These are phyloP conservation scores for Saksenaea oblongispora DNA, from an alignment of 371 early-diverging fungal species.

Conservation along the genomic window DNA sequence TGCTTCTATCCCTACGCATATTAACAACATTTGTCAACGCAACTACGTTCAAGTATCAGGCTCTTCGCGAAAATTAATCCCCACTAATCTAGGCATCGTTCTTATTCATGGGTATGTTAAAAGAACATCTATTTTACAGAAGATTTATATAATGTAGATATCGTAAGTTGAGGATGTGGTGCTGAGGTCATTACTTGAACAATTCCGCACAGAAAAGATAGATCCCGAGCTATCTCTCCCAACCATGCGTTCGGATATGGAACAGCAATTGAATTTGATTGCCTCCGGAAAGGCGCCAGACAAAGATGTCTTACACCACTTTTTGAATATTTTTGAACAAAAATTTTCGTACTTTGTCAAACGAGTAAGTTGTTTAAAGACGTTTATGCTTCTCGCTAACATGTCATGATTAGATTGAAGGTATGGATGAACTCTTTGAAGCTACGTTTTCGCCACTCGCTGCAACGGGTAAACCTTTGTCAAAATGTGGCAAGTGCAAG, in stretches of 20 bases:
- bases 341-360: conserved; percentile 53
- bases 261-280: conserved; percentile 51
- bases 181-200: not conserved
- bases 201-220: conserved; percentile 40
- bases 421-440: conserved; percentile 59
- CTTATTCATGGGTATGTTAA: conserved; percentile 50
- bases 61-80: conserved; percentile 36
- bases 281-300: conserved; percentile 47
- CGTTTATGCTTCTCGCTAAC: not conserved
- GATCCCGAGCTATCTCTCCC: conserved; percentile 56
- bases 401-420: conserved; percentile 32
- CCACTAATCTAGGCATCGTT: conserved; percentile 56
- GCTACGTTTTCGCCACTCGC: conserved; percentile 56
- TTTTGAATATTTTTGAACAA: conserved; percentile 44
- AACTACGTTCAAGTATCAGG: conserved; percentile 52
- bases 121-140: not conserved
- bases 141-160: conserved; percentile 19
- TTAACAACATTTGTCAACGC: conserved; percentile 70
- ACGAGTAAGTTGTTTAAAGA: conserved; percentile 22
- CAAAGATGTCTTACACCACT: conserved; percentile 41
- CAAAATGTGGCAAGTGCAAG: conserved; percentile 60
- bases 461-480: conserved; percentile 46
- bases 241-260: conserved; percentile 56
- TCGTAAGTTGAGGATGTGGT: conserved; percentile 20
- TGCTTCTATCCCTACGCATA: conserved; percentile 79